A percentile compares a stretch with the other conserved stretches of the same genome.
Evolutionary conservation across 371 early-diverging fungal genomes (phyloP).

Genomic region (Pancytospora epiphaga): DNA sequence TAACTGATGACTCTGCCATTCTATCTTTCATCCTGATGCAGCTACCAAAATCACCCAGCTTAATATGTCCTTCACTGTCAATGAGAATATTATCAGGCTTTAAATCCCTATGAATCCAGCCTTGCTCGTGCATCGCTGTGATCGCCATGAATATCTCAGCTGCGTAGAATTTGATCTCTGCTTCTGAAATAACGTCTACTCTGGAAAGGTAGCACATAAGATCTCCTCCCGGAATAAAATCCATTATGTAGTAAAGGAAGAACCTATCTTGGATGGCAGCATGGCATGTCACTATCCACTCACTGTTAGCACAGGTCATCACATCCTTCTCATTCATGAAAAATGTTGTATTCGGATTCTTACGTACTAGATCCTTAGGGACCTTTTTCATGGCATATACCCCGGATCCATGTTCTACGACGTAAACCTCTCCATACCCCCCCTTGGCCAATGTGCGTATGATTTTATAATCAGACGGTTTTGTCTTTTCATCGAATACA

Average conservation of each 20-base stretch:
- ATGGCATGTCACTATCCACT: slow-evolving; percentile 62
- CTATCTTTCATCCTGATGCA: slow-evolving; percentile 60
- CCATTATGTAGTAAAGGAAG: slow-evolving; percentile 66
- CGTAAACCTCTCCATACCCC: slow-evolving; percentile 71
- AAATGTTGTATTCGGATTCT: slow-evolving; percentile 61
- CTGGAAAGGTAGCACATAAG: slow-evolving; percentile 65
- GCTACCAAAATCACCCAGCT: slow-evolving; percentile 77
- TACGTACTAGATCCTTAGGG: slow-evolving; percentile 71
- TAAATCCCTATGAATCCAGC: slow-evolving; percentile 65
- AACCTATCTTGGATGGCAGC: slow-evolving; percentile 66
- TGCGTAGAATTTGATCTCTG: slow-evolving; percentile 60
- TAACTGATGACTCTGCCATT: slow-evolving; percentile 70
- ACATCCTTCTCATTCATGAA: slow-evolving; percentile 61
- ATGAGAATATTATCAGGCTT: slow-evolving; percentile 79
- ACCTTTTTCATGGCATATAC: slow-evolving; percentile 87
- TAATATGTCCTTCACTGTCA: slow-evolving; percentile 66
- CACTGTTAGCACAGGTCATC: slow-evolving; percentile 46
- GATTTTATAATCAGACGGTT: slow-evolving; percentile 68
- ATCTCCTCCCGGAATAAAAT: slow-evolving; percentile 78
- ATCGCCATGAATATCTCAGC: slow-evolving; percentile 55
- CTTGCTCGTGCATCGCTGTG: slow-evolving; percentile 53
- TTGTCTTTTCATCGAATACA: slow-evolving; percentile 35
- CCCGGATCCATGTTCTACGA: slow-evolving; percentile 63
- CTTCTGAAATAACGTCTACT: slow-evolving; percentile 62
- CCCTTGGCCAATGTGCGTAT: slow-evolving; percentile 75